Evolutionary conservation across 2,329 filamentous ascomycete genomes (phyloP), one percentile per base, ranked within the genome.

Genomic region (Sordariomycetes sp.): DNA sequence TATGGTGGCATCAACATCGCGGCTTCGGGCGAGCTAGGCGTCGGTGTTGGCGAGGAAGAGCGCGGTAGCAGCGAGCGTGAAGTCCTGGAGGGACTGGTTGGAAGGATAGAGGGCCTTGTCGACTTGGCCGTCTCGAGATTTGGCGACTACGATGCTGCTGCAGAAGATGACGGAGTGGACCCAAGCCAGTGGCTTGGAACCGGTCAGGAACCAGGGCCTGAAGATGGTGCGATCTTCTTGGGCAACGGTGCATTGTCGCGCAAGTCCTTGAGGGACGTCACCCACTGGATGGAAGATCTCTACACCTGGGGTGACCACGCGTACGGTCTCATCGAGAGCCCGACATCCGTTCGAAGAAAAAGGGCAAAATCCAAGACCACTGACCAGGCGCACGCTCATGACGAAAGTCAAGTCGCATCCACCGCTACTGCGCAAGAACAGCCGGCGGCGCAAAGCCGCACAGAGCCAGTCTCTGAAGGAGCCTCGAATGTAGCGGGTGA

Each of bases 41-140:
- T 95, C 30, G 92, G 92, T 0, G 92, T 96, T 2, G 92, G 92
- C 14, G 92, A 96, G 54, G 92, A 96, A 61, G 86, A 95, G 36
- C 82, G 87, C 54, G 90, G 90, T 5, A 95, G 90, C 52, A 87
- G 87, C 21, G 90, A 96, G 61, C 72, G 90, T 47, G 90, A 93
- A 47, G 90, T 96, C 1, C 65, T 98, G 2, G 90, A 96, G 55
- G 86, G 86, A n/a, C 76, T 94, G 41, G 77, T 86, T 2, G 71
- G 70, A 8, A 70, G 84, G 36, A 84, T 86, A 17, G 81, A 92
- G 33, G 92, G 92, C 1, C 67, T 98, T 25, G 73, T 94, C 6
- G 92, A 98, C 57, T 57, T 96, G 32, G 67, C 95, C 27, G 87
- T 95, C 4, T 87, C 85, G 28, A 80, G 83, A 45, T 96, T 93